Evolutionary conservation across 345 rosid genomes (phyloP), one percentile per base, ranked within the genome.

Genomic region (Acer negundo): DNA sequence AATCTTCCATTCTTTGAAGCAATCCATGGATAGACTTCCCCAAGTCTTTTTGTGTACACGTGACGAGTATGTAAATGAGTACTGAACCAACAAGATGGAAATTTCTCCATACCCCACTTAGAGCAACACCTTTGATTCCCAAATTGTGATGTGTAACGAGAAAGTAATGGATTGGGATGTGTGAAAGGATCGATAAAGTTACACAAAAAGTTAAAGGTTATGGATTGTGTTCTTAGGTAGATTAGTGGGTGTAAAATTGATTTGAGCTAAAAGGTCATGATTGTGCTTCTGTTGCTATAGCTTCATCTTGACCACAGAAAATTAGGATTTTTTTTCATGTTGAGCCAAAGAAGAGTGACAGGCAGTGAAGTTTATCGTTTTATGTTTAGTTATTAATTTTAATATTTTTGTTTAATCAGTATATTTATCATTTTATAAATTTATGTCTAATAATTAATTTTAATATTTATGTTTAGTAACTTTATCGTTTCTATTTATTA

Each of bases 221-320:
- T 93, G 72, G 97, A 87, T 74, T 92, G 94, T 6, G 92, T 82
- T 51, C 98, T 82, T 19, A 93, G 98, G 70, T 93, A 95, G 73
- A 87, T 90, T 35, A 95, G 76, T 6, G 99, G 98, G 74, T 95
- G 97, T 67, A 93, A 80, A 78, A 95, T 72, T 49, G 98, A 92
- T 63, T 89, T n/a, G 93, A 12, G 91, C 90, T 31, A 95, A 51
- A 74, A 95, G 94, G 85, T 95, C 99, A 68, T 2, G 82, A 75
- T 3, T 89, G 98, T 6, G 98, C 98, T 78, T 81, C 78, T 0
- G 86, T 78, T 59, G 93, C 94, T 9, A 93, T 90, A 38, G 76
- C 75, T 28, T 74, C 73, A 76, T 93, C 94, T 72, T 95, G 99
- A 64, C 92, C 87, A 68, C 88, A 85, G 22, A 87, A 77, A 61